Conservation (phyloP, 208 protist genomes). For the Leishmania aethiopica region DNA sequence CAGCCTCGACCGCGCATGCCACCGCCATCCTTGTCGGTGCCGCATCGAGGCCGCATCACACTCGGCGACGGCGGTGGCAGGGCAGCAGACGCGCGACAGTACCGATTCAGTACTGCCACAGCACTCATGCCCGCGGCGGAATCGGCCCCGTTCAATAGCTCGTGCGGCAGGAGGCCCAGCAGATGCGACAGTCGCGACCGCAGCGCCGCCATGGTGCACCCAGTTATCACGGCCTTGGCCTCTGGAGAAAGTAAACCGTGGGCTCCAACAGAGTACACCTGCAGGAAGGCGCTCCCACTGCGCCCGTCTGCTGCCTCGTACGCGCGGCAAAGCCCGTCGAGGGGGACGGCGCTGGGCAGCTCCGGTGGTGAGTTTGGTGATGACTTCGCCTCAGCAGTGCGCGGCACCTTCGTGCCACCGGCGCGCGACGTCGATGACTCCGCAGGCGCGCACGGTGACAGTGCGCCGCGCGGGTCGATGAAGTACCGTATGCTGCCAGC, state of each 20-base stretch:
- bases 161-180: neutral
- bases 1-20: slow-evolving; percentile 1
- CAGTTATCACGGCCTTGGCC: slow-evolving; percentile 20
- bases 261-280: slow-evolving; percentile 24
- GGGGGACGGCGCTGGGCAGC: neutral
- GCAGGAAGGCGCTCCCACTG: slow-evolving; percentile 12
- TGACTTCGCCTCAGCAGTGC: neutral
- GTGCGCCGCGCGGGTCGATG: neutral
- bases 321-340: slow-evolving; percentile 7
- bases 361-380: neutral
- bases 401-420: neutral
- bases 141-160: neutral
- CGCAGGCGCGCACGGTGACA: neutral
- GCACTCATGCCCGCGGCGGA: neutral
- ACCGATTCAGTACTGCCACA: neutral
- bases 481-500: neutral
- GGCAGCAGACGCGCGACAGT: neutral
- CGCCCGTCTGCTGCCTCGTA: slow-evolving; percentile 13
- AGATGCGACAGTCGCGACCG: slow-evolving; percentile 27
- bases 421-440: neutral
- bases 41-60: neutral
- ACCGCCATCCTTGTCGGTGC: neutral
- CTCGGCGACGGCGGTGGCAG: neutral
- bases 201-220: slow-evolving; percentile 18
- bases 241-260: slow-evolving; percentile 23